phyloP scores from a whole-genome alignment of 768 basidiomycete genomes.

The Pisolithus sp. region DNA sequence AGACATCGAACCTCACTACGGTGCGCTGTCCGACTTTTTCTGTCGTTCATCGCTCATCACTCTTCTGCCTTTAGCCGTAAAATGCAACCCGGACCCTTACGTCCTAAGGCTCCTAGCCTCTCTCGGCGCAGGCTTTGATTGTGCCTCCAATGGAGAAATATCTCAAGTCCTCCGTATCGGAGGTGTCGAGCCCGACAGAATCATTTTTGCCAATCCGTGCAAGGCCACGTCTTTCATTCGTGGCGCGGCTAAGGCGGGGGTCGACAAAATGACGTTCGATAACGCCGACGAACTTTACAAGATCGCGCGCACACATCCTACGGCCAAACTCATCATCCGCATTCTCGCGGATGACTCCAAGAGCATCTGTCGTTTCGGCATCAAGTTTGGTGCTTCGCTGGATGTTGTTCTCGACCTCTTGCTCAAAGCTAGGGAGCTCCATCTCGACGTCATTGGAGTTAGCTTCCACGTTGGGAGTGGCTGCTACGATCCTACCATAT shows the following conservation, averaged over 20 bases:
- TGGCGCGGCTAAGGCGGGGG: conserved; percentile 68
- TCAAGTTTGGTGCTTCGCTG: conserved; percentile 95
- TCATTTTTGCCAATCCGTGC: conserved; percentile 99
- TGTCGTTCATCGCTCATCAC: conserved; percentile 22
- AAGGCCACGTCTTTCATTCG: conserved; percentile 93
- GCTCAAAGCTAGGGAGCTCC: conserved; percentile 68
- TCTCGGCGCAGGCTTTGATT: conserved; percentile 92
- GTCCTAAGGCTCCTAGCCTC: conserved; percentile 86
- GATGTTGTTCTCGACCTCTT: conserved; percentile 74
- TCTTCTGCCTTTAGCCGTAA: conserved; percentile 58
- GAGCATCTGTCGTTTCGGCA: conserved; percentile 85
- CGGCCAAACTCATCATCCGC: conserved; percentile 83
- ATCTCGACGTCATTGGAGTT: conserved; percentile 85
- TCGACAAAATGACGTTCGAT: conserved; percentile 97
- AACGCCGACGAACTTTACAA: conserved; percentile 96
- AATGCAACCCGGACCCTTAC: conserved; percentile 97
- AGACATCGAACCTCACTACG: conserved; percentile 90
- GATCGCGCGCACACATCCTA: conserved; percentile 72
- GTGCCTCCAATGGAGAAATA: conserved; percentile 94
- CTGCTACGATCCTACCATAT: conserved; percentile 87
- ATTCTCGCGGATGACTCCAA: conserved; percentile 98
- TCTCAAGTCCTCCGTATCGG: conserved; percentile 67
- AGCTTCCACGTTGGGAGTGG: conserved; percentile 98
- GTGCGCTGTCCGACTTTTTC: conserved; percentile 38
- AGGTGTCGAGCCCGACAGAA: conserved; percentile 68